A percentile compares a stretch with the other conserved stretches of the same genome.
Conservation (phyloP, 441 rosid genomes). For the Gossypium schwendimanii region DNA sequence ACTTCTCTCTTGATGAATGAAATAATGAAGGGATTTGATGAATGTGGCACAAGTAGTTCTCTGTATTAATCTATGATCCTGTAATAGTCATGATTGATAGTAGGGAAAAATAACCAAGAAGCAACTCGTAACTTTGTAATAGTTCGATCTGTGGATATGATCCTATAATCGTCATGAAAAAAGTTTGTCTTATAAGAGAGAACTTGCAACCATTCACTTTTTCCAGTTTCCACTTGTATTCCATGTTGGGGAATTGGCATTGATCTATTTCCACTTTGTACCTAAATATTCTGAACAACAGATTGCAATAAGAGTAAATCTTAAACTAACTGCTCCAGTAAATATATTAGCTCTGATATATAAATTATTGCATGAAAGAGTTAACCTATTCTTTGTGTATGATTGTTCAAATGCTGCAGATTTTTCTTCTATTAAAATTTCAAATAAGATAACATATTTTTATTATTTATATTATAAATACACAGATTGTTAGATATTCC, state of each 20-base stretch:
- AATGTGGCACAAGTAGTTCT: neutral
- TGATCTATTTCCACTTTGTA: neutral
- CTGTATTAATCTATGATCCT: neutral
- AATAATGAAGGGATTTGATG: too few species aligned
- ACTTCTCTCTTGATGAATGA: too few species aligned
- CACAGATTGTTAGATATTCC: too few species aligned
- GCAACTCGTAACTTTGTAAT: neutral
- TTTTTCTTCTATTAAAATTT: too few species aligned
- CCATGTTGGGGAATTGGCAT: neutral
- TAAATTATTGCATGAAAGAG: neutral
- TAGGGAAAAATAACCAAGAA: neutral
- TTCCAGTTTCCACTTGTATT: neutral
- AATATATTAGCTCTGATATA: neutral
- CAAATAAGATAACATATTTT: too few species aligned
- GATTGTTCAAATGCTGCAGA: neutral
- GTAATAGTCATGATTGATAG: neutral
- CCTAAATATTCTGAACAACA: neutral
- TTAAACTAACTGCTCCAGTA: neutral
- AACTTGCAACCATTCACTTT: neutral
- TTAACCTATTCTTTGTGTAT: neutral
- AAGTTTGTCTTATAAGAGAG: neutral
- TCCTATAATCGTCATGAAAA: neutral
- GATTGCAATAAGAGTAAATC: neutral
- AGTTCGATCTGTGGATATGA: neutral
- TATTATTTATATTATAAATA: too few species aligned